Conservation (phyloP, 257 asterid species). For the Plantago elongata region DNA sequence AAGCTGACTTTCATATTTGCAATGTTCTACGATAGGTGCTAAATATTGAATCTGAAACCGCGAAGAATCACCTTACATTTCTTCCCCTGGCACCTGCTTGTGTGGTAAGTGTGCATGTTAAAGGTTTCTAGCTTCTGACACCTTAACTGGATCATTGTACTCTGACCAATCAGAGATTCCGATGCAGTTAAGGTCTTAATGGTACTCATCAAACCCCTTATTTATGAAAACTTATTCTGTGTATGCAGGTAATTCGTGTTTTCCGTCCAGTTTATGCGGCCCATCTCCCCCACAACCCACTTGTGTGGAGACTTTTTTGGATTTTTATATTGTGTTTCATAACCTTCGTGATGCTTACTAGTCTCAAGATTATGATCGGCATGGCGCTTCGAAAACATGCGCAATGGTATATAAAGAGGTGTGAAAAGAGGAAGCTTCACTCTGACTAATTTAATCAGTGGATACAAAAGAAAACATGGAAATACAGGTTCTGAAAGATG, state of each 20-base stretch:
- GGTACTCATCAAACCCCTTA: background rate
- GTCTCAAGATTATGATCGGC: conserved; percentile 81
- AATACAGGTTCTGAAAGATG: no score
- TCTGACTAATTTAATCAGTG: conserved; percentile 41
- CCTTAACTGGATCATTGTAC: no score
- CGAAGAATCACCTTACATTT: conserved; percentile 61
- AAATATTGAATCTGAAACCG: conserved; percentile 60
- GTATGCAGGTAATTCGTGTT: conserved; percentile 77
- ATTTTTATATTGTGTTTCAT: conserved; percentile 46
- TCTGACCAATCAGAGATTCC: no score
- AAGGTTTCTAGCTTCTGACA: background rate
- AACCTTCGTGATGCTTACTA: conserved; percentile 87
- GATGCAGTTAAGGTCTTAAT: no score
- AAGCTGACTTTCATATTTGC: background rate
- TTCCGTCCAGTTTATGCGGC: conserved; percentile 82
- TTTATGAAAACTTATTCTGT: background rate
- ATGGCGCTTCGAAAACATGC: conserved; percentile 82
- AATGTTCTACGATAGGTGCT: conserved; percentile 45
- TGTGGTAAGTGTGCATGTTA: conserved; percentile 49
- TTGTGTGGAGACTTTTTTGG: conserved; percentile 79
- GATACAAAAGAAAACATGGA: background rate
- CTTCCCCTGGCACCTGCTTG: conserved; percentile 98
- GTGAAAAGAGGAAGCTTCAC: conserved; percentile 74
- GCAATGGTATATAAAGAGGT: conserved; percentile 75
- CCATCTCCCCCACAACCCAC: conserved; percentile 72